These are phyloP conservation scores for Mentha longifolia DNA, from an alignment of 257 asterid genomes.

Conservation along the genomic window DNA sequence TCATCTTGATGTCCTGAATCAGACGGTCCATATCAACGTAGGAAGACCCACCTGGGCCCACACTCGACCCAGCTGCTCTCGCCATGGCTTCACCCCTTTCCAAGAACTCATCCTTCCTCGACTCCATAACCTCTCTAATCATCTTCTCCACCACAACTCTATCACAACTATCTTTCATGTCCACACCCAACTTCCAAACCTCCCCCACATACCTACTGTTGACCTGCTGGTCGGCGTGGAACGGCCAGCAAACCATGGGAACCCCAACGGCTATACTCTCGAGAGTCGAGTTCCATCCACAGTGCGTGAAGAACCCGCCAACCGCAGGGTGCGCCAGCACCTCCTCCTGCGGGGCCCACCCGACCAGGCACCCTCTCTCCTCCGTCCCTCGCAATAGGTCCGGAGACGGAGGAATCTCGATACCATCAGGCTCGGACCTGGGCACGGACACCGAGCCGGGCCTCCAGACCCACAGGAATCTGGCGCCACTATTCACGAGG, in stretches of 20 bases:
- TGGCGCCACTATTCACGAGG: conserved; percentile 61
- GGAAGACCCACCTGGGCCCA: conserved; percentile 51
- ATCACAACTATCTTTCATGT: conserved; percentile 64
- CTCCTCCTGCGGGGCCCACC: conserved; percentile 60
- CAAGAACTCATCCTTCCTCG: conserved; percentile 50
- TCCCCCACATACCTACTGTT: conserved; percentile 51
- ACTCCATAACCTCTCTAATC: conserved; percentile 56
- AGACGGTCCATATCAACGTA: conserved; percentile 37
- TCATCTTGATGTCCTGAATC: conserved; percentile 39
- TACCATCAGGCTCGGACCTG: conserved; percentile 3
- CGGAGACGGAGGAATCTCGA: conserved; percentile 3
- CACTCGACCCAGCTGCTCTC: conserved; percentile 40
- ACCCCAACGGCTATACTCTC: conserved; percentile 48
- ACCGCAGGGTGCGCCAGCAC: conserved; percentile 44
- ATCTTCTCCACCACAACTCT: conserved; percentile 45
- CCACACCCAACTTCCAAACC: conserved; percentile 56
- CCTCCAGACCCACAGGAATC: conserved; percentile 64
- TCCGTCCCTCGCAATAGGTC: conserved; percentile 39
- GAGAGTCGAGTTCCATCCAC: conserved; percentile 54
- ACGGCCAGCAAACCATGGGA: conserved; percentile 61
- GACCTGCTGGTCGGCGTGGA: conserved; percentile 51
- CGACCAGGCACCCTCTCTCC: conserved; percentile 45
- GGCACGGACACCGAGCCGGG: conserved; percentile 47
- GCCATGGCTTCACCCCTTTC: conserved; percentile 38
- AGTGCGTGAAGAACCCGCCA: conserved; percentile 54